A percentile compares a stretch with the other conserved stretches of the same genome.
phyloP scores from a whole-genome alignment of 768 basidiomycete genomes.

The Auriscalpium vulgare region DNA sequence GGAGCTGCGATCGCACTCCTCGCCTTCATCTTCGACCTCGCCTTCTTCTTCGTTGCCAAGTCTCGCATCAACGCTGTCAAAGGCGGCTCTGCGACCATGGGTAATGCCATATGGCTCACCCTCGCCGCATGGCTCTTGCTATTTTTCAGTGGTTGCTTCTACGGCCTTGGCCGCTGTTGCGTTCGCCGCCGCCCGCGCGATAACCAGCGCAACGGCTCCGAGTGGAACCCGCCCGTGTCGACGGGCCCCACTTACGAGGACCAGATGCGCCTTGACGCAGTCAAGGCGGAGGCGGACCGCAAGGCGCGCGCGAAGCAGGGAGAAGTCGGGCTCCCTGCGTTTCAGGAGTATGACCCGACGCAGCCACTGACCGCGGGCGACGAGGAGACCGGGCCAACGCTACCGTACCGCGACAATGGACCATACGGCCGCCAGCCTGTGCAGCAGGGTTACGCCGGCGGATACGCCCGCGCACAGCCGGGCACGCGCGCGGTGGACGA shows the following conservation, averaged over 20 bases:
- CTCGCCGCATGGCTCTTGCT: conserved; percentile 79
- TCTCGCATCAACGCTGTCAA: conserved; percentile 67
- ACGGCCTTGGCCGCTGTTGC: conserved; percentile 77
- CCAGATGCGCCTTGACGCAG: conserved; percentile 71
- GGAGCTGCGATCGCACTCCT: conserved; percentile 72
- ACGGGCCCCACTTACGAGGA: conserved; percentile 40
- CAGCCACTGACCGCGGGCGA: conserved; percentile 59
- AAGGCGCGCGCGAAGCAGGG: conserved; percentile 55
- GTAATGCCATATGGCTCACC: conserved; percentile 88
- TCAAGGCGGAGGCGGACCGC: conserved; percentile 81
- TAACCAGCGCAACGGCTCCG: conserved; percentile 22
- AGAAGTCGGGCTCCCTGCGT: conserved; percentile 68
- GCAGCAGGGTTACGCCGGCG: conserved; percentile 32
- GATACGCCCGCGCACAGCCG: conserved; percentile 55
- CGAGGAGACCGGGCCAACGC: conserved; percentile 29
- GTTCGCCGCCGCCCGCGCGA: conserved; percentile 46
- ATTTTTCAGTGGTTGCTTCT: conserved; percentile 89
- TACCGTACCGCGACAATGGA: conserved; percentile 18
- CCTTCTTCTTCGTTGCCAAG: conserved; percentile 84
- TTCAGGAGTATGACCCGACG: conserved; percentile 52
- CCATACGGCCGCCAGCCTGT: conserved; percentile 20
- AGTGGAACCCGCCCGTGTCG: conserved; percentile 16
- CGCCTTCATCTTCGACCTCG: conserved; percentile 91
- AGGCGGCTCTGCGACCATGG: conserved; percentile 73
- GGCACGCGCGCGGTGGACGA: conserved; percentile 72